Conservation (phyloP, 108 stramenopile genomes). For the Pseudonitzschia delicatissima region DNA sequence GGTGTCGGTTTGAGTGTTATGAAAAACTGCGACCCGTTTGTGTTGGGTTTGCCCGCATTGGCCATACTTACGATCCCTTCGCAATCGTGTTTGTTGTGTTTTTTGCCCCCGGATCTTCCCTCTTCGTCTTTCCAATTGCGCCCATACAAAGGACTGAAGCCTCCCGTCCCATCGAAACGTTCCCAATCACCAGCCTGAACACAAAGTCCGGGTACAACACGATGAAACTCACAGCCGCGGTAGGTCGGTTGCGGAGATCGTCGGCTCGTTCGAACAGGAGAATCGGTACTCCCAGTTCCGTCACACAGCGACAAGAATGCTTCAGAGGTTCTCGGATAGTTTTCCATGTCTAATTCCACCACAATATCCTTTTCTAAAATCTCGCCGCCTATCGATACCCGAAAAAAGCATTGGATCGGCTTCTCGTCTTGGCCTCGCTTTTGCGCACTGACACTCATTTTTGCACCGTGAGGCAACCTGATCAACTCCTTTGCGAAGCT, state of each 20-base stretch:
- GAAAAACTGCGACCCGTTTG: slow-evolving; percentile 82
- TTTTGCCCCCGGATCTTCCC: slow-evolving; percentile 3
- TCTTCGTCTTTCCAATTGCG: slow-evolving; percentile 74
- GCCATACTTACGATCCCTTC: slow-evolving; percentile 82
- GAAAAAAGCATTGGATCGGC: slow-evolving; percentile 41
- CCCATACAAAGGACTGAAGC: slow-evolving; percentile 68
- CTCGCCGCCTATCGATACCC: slow-evolving; percentile 63
- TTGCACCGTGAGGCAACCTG: too few relatives aligned
- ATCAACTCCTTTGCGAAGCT: too few relatives aligned
- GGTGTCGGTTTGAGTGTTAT: slow-evolving; percentile 60
- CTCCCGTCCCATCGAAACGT: slow-evolving; percentile 63
- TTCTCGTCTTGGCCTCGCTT: not conserved
- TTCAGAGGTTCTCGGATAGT: slow-evolving; percentile 74
- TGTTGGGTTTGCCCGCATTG: slow-evolving; percentile 69
- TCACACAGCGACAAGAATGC: slow-evolving; percentile 82
- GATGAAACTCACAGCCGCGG: slow-evolving; percentile 58
- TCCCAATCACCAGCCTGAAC: slow-evolving; percentile 84
- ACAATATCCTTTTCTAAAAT: slow-evolving; percentile 40
- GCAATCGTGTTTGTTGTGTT: slow-evolving; percentile 50
- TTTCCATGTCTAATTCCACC: slow-evolving; percentile 60
- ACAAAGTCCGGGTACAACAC: slow-evolving; percentile 54
- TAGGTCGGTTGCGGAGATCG: slow-evolving; percentile 43
- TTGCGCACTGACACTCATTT: not conserved
- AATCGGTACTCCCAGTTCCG: slow-evolving; percentile 16
- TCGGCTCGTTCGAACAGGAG: slow-evolving; percentile 6